Percentiles rank a stretch among this genome's conserved stretches.
These are phyloP conservation scores for Phylloboletellus chloephorus DNA, from an alignment of 1,284 basidiomycete genomes.

Conservation along the genomic window DNA sequence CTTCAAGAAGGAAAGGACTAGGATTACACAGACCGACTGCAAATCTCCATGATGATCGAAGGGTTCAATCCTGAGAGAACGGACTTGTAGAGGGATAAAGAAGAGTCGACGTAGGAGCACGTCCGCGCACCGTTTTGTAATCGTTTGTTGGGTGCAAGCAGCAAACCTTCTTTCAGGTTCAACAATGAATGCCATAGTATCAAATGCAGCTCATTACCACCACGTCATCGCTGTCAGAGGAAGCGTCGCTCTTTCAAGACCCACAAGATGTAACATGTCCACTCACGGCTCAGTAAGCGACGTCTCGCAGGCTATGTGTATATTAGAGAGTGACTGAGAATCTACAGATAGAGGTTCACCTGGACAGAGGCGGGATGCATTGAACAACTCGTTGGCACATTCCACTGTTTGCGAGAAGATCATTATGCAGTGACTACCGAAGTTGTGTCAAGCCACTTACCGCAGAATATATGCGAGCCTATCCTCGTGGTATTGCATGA, in stretches of 20 bases:
- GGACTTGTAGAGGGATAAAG: conserved; percentile 45
- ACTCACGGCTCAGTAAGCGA: conserved; percentile 69
- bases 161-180: conserved; percentile 48
- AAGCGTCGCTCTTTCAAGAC: conserved; percentile 4
- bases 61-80: conserved; percentile 75
- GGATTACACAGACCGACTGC: conserved; percentile 51
- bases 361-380: conserved; percentile 67
- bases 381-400: conserved; percentile 80
- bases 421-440: neutral
- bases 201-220: conserved; percentile 46
- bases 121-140: conserved; percentile 70
- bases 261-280: neutral
- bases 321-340: conserved; percentile 10
- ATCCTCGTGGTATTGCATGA: conserved; percentile 8
- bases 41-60: conserved; percentile 70
- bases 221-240: conserved; percentile 65
- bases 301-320: conserved; percentile 65
- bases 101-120: conserved; percentile 10
- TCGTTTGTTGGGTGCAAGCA: conserved; percentile 78
- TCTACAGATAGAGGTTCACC: conserved; percentile 36
- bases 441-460: conserved; percentile 36
- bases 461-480: conserved; percentile 80
- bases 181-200: conserved; percentile 6
- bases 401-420: conserved; percentile 47
- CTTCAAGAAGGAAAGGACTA: neutral